Evolutionary conservation across 306 rosid species (phyloP), one percentile per base, ranked within the genome.

Genomic region (Ziziphus jujuba): DNA sequence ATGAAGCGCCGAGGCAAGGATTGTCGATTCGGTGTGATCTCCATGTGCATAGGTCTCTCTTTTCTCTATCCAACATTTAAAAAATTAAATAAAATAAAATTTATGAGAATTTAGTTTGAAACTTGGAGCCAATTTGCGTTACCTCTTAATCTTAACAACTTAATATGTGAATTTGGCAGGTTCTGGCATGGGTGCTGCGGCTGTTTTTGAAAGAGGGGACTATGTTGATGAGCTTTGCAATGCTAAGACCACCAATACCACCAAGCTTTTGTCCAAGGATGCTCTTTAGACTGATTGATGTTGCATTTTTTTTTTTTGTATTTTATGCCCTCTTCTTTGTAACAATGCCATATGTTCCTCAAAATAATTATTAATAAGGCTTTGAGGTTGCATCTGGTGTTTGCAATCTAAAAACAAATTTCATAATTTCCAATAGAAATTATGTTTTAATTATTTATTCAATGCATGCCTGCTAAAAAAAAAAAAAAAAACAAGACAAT

Each of bases 161-260:
- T 8, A 24, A 20, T 28, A 47, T 36, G 17, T 34, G 14, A n/a
- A 2, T 62, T 36, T 57, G 54, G 73, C 88, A 88, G 97, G 98
- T 53, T 79, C 93, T 4, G 96, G 95, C 6, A 89, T 92, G 98
- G 96, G 97, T 22, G 97, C 98, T 74, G 96, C 97, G 38, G 98
- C 97, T 40, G 96, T 89, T 33, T 78, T 92, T 55, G 97, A 92
- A 75, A 84, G 96, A 68, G 98, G 89, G 10, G 92, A 88, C 70
- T 75, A 35, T 6, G 75, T 59, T 57, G 85, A 90, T 67, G 76
- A 75, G 70, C 54, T 79, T 7, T 14, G 22, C 66, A 63, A 87
- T 33, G 80, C 75, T 61, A 56, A 77, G 67, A 59, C 63, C 23
- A 64, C 53, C 22, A 19, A 65, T 24, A 52, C 7, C 4, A 33